These are phyloP conservation scores for Ceriops zippeliana DNA, from an alignment of 345 rosid genomes.

Conservation along the genomic window DNA sequence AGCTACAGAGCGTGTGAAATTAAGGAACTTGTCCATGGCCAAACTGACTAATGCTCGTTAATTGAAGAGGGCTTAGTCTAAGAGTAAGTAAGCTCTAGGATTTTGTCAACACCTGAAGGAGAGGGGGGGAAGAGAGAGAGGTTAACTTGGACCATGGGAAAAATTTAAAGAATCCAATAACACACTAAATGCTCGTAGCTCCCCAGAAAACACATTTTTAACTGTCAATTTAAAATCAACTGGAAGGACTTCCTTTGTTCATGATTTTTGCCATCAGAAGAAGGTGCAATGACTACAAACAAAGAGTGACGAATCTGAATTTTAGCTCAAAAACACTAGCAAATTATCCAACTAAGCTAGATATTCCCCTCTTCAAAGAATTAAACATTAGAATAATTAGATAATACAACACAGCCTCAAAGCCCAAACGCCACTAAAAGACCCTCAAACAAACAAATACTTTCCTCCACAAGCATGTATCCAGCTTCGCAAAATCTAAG, in stretches of 20 bases:
- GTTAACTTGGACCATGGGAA: neutral
- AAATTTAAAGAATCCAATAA: neutral
- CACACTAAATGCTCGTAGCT: constrained; percentile 59
- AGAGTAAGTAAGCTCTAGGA: constrained; percentile 77
- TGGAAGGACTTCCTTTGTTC: constrained; percentile 67
- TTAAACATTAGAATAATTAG: too few species aligned
- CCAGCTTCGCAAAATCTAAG: too few species aligned
- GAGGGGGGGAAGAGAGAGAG: neutral
- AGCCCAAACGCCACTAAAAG: too few species aligned
- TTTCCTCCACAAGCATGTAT: too few species aligned
- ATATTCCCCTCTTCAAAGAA: too few species aligned
- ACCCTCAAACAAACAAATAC: too few species aligned
- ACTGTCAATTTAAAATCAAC: constrained; percentile 82
- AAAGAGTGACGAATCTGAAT: neutral
- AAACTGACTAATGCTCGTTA: constrained; percentile 84
- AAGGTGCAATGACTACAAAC: constrained; percentile 55
- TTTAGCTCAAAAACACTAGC: too few species aligned
- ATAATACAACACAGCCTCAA: too few species aligned
- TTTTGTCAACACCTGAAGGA: constrained; percentile 68
- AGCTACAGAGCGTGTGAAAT: constrained; percentile 80
- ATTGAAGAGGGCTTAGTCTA: constrained; percentile 64
- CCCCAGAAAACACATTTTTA: constrained; percentile 75
- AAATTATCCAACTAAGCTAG: too few species aligned
- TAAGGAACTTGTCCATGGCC: constrained; percentile 94
- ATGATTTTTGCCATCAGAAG: constrained; percentile 44